Percentiles rank a stretch among this genome's conserved stretches.
These are phyloP conservation scores for Vitis rotundifolia DNA, from an alignment of 164 flowering plant genomes.

Conservation along the genomic window DNA sequence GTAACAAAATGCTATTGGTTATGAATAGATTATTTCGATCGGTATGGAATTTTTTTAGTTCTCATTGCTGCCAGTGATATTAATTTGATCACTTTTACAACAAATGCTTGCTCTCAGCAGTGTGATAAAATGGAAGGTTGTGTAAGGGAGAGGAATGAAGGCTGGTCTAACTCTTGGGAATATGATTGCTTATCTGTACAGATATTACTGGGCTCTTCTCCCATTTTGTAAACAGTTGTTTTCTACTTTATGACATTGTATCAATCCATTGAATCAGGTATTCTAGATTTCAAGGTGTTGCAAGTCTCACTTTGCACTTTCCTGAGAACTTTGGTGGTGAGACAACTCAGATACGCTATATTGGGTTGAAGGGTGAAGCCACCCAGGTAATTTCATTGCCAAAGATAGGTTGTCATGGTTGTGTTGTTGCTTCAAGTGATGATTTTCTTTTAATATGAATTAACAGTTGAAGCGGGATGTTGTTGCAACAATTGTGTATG, in stretches of 20 bases:
- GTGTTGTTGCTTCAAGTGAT: not conserved
- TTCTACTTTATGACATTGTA: conserved; percentile 9
- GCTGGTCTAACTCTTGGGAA: no score
- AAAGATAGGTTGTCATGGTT: not conserved
- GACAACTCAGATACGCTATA: conserved; percentile 77
- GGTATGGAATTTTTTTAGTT: no score
- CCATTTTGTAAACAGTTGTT: no score
- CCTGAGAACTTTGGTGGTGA: conserved; percentile 92
- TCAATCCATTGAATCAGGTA: conserved; percentile 43
- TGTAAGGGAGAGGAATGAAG: no score
- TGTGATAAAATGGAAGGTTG: no score
- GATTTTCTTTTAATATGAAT: conserved; percentile 17
- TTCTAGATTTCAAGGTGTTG: conserved; percentile 94
- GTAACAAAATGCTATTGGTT: not conserved
- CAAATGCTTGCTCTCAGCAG: no score
- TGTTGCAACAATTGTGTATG: conserved; percentile 91
- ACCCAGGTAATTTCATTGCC: conserved; percentile 60
- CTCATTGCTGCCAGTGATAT: no score
- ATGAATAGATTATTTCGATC: not conserved
- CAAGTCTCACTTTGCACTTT: conserved; percentile 86
- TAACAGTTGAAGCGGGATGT: conserved; percentile 93
- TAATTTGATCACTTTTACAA: no score
- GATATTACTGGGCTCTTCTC: no score
- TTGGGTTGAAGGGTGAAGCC: conserved; percentile 97
- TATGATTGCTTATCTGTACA: no score